Percentiles rank a stretch among this genome's conserved stretches.
Evolutionary conservation across 2,329 filamentous ascomycete genomes (phyloP).

Genomic region (Cordyceps cateniannulata): DNA sequence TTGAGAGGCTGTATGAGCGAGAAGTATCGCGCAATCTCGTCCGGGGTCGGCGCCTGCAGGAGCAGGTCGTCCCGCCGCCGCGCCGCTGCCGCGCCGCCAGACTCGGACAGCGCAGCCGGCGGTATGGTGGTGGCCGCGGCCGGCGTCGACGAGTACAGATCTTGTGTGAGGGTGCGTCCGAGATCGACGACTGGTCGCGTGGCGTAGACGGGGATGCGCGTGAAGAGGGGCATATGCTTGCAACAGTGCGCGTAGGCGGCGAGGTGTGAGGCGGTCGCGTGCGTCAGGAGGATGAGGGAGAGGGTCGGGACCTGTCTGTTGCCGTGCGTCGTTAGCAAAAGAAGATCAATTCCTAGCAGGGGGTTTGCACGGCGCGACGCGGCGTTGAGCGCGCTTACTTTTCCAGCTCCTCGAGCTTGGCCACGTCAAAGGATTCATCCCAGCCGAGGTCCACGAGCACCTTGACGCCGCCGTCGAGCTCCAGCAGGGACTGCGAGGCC

Average conservation of each 20-base stretch:
- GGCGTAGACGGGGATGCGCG: slow-evolving; percentile 87
- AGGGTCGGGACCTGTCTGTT: slow-evolving; percentile 69
- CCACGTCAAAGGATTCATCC: slow-evolving; percentile 84
- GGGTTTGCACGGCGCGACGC: not conserved
- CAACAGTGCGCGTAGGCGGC: slow-evolving; percentile 95
- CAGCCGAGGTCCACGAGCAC: slow-evolving; percentile 91
- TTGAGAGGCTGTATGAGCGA: slow-evolving; percentile 85
- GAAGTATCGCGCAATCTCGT: slow-evolving; percentile 92
- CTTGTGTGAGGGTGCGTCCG: slow-evolving; percentile 82
- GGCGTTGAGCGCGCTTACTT: slow-evolving; percentile 51
- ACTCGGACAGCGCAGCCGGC: slow-evolving; percentile 62
- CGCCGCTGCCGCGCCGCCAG: slow-evolving; percentile 42
- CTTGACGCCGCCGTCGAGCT: slow-evolving; percentile 95
- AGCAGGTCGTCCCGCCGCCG: slow-evolving; percentile 51
- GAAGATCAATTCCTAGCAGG: too few species aligned
- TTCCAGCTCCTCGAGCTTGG: slow-evolving; percentile 80
- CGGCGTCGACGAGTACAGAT: slow-evolving; percentile 85
- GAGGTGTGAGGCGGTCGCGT: slow-evolving; percentile 85
- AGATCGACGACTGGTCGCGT: slow-evolving; percentile 90
- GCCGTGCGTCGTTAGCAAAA: too few species aligned
- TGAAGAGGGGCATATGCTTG: slow-evolving; percentile 90
- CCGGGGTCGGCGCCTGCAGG: slow-evolving; percentile 64
- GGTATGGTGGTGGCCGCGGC: slow-evolving; percentile 82
- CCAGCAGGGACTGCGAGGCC: slow-evolving; percentile 89
- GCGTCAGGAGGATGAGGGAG: slow-evolving; percentile 88